Evolutionary conservation across 2,329 filamentous ascomycete species (phyloP), one percentile per base, ranked within the genome.

Genomic region (Colletotrichum agaves): DNA sequence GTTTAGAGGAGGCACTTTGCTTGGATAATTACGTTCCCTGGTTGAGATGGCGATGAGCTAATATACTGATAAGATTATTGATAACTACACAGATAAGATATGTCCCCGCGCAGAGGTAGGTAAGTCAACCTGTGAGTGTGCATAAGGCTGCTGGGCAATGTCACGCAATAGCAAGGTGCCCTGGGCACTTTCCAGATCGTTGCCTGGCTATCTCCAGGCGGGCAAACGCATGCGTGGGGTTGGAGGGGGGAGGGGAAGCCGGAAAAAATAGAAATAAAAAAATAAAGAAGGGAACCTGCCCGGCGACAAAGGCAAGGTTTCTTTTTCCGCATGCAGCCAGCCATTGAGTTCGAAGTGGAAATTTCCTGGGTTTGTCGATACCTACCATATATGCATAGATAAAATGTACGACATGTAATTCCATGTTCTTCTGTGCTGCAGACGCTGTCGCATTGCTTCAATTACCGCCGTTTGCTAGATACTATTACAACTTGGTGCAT

Each of bases 141-240:
- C 47, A 27, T 53, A 53, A 53, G 50, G 50, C 50, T 53, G 37
- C 56, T 46, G 19, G 43, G 56, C 43, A 35, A 23, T 41, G 23
- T 27, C 6, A 27, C 27, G 6, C 27, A 49, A 53, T 17, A 8
- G 52, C 52, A 39, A 39, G 47, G 47, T 31, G 43, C 41, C 43
- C 33, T 52, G n/a, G 21, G 5, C 35, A 12, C 17, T 31, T n/a
- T 23, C 35, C 52, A 46, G 61, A 56, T 50, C 7, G 53, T 63
- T 63, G 61, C 43, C 61, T 63, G 33, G 61, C 33, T 41, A 43
- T 63, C 21, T 43, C 17, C 47, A 15, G 53, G 61, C 43, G 43
- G 35, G 35, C 35, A 37, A 37, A n/a, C 61, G 50, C 43, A 49
- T 63, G 41, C 43, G 41, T 35, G 53, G 53, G 41, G 21, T 19